Evolutionary conservation across 2,329 filamentous ascomycete species (phyloP), one percentile per base, ranked within the genome.

Genomic region (Davidsoniella neocaledoniae): DNA sequence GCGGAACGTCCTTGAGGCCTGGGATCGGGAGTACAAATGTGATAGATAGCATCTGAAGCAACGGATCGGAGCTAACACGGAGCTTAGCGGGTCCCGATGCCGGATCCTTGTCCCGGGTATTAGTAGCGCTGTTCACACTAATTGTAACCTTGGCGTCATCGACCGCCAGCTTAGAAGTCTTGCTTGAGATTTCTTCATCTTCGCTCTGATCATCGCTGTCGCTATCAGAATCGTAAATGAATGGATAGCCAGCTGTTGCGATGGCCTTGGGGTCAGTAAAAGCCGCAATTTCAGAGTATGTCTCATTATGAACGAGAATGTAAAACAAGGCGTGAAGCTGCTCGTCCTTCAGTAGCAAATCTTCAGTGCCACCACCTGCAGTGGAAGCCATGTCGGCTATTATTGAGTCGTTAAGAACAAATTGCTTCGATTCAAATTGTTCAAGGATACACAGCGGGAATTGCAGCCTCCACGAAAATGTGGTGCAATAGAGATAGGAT

Each of bases 191-290:
- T 4, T 33, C 29, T 33, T 33, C 9, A 33, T 12, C 29, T 9
- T 33, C 29, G 8, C 29, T 33, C 8, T n/a, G 61, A 49, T 59
- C 49, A 42, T 60, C 45, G 12, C 54, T 47, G 26, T 54, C 54
- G 29, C 29, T 33, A 4, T 33, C 29, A 5, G 29, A 33, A 14
- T 56, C 46, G 19, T 50, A 26, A 4, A 60, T 64, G 62, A 88
- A 87, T 0, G 84, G 84, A 54, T 74, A 77, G 12, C 84, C 83
- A 65, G 86, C 87, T 19, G 69, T 63, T 52, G 72, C 68, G 53
- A 87, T 80, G 25, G 78, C 74, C 2, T 69, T 65, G 0, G 81
- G 74, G 37, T 71, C 64, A 58, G 80, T 84, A 69, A 88, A 86
- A 54, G 71, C 72, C 59, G 81, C 73, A 54, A 86, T 83, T 63